Evolutionary conservation across 2,329 filamentous ascomycete species (phyloP).

Genomic region (Stenocarpella maydis): DNA sequence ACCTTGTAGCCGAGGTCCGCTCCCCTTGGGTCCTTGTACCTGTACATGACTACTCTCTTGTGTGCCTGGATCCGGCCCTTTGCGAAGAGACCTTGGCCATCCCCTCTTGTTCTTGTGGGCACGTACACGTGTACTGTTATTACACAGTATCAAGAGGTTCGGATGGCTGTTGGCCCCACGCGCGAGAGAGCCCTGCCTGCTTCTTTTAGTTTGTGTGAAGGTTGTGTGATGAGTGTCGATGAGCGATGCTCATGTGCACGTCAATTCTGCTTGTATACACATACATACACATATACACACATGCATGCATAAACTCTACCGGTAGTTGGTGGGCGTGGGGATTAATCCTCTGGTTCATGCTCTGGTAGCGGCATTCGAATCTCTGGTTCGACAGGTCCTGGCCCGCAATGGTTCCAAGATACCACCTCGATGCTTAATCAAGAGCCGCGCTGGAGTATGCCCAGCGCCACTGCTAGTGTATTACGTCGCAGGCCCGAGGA

Average conservation of each 20-base stretch:
- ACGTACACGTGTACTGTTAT: background rate
- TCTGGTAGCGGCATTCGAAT: slow-evolving; percentile 1
- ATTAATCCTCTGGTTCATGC: slow-evolving; percentile 8
- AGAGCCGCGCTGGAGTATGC: background rate
- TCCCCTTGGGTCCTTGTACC: background rate
- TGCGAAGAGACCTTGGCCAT: slow-evolving; percentile 4
- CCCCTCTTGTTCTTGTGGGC: background rate
- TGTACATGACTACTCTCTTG: slow-evolving; percentile 2
- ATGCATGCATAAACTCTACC: background rate
- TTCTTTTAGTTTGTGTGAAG: background rate
- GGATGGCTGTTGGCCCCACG: background rate
- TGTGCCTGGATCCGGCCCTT: background rate
- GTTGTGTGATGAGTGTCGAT: background rate
- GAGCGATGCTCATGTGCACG: background rate
- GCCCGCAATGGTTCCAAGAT: background rate
- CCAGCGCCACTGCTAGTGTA: background rate
- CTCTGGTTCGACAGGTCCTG: slow-evolving; percentile 15
- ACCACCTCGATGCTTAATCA: background rate
- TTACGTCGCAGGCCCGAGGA: too few relatives aligned
- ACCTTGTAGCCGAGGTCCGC: background rate
- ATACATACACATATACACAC: background rate
- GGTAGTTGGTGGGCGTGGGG: slow-evolving; percentile 9
- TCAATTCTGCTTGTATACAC: background rate
- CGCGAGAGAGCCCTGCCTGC: background rate
- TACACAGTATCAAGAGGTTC: background rate